Evolutionary conservation across 805 yeast species (phyloP), one percentile per base, ranked within the genome.

Genomic region (Metschnikowia picachoensis): DNA sequence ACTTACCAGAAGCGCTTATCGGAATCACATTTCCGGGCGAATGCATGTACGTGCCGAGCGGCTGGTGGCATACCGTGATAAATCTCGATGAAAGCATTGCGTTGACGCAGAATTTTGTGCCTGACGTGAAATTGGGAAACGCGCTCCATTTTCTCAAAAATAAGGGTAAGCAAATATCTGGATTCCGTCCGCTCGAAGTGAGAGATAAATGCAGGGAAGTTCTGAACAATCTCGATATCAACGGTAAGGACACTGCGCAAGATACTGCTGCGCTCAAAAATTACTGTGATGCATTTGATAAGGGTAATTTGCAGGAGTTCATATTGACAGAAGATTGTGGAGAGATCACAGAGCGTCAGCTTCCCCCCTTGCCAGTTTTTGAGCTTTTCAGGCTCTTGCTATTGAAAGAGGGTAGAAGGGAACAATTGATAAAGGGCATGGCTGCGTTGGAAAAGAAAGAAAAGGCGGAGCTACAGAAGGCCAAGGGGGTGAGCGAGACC

Each of bases 11-110:
- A 45, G 73, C 75, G 17, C 59, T 73, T 16, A 79, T 90, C 16
- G 94, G 88, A 0, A 71, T 90, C 12, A 85, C 95, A 0, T 80
- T 79, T 52, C 85, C 89, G 0, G 92, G 91, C 6, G 95, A 91
- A 60, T 84, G 89, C 49, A 78, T 89, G 74, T 80, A 85, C 61
- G 97, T 90, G 8, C 97, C 97, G 3, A 76, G 90, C n/a, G 95
- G 95, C 0, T 90, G 97, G 97, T 90, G 97, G 97, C 97, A 90
- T 70, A 72, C 82, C 39, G 97, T 91, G 29, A 87, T 90, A n/a
- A 90, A 90, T 57, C 59, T 90, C 11, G 86, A 83, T 47, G 89
- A 85, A 59, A 73, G 82, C n/a, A 82, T 90, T 15, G 97, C 97
- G 0, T 66, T 90, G 57, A 90, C 97, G 0, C 95, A 88, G 53